phyloP scores from a whole-genome alignment of 371 early-diverging fungal species.

The Parasitella parasitica region DNA sequence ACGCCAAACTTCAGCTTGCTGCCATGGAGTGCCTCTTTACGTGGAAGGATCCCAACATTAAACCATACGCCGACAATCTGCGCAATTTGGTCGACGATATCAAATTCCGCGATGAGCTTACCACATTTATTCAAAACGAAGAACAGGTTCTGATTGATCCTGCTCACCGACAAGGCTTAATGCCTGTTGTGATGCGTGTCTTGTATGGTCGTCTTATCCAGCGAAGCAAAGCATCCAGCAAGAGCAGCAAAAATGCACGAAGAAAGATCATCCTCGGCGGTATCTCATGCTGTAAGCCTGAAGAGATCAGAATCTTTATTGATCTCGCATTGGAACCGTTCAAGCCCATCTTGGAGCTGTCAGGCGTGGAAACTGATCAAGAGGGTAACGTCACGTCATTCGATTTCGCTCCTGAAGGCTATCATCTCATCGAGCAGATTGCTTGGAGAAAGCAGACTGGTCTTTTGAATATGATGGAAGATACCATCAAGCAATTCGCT shows the following conservation, averaged over 20 bases:
- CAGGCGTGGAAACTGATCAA: conserved; percentile 27
- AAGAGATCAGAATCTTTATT: conserved; percentile 72
- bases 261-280: conserved; percentile 80
- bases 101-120: conserved; percentile 87
- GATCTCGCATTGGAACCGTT: conserved; percentile 84
- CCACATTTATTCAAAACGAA: conserved; percentile 67
- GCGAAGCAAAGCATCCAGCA: conserved; percentile 67
- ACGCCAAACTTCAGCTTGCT: conserved; percentile 71
- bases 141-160: conserved; percentile 61
- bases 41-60: conserved; percentile 71
- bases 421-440: conserved; percentile 29
- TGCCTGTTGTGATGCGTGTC: conserved; percentile 79
- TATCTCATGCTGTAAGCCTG: conserved; percentile 62
- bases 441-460: conserved; percentile 75
- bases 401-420: conserved; percentile 21
- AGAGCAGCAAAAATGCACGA: conserved; percentile 54
- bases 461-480: conserved; percentile 77
- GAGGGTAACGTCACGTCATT: conserved; percentile 17
- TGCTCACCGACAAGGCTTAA: conserved; percentile 64
- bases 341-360: conserved; percentile 31
- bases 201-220: conserved; percentile 89
- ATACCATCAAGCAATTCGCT: conserved; percentile 81
- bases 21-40: conserved; percentile 83
- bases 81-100: conserved; percentile 77
- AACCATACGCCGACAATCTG: conserved; percentile 74